These are phyloP conservation scores for Neonectria hederae DNA, from an alignment of 2,329 filamentous ascomycete species.

Conservation along the genomic window DNA sequence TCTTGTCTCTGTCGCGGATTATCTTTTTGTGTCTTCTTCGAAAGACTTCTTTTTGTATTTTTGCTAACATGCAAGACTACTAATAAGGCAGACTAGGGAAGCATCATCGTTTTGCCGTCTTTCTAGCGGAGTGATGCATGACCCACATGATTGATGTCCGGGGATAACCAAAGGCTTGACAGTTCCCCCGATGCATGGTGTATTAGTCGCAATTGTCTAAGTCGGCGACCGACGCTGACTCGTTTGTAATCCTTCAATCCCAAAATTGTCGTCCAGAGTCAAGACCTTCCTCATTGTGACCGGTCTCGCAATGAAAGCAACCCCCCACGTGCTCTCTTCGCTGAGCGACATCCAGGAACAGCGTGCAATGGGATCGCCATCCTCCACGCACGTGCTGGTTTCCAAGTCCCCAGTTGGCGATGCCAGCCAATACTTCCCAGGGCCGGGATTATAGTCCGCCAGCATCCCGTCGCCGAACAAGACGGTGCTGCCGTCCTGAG, in stretches of 20 bases:
- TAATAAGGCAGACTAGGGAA: too few relatives aligned
- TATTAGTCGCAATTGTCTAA: not conserved
- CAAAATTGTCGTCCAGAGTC: not conserved
- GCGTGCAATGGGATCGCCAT: constrained; percentile 22
- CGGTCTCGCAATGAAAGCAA: constrained; percentile 6
- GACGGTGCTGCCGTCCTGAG: not conserved
- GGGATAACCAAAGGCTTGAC: not conserved
- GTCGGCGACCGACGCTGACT: not conserved
- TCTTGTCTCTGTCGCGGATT: constrained; percentile 29
- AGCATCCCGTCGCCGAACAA: constrained; percentile 7
- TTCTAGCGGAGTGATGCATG: not conserved
- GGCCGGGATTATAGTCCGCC: constrained; percentile 9
- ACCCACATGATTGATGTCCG: not conserved
- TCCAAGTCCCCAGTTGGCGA: constrained; percentile 30
- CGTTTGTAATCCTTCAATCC: not conserved
- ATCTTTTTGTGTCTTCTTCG: constrained; percentile 1
- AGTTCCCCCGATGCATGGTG: not conserved
- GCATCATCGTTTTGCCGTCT: too few relatives aligned
- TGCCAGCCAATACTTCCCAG: constrained; percentile 14
- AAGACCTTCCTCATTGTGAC: not conserved
- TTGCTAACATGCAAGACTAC: too few relatives aligned
- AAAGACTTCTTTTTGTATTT: not conserved
- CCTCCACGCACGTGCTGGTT: constrained; percentile 31
- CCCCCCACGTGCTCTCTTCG: constrained; percentile 29
- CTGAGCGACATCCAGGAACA: not conserved